Evolutionary conservation across 2,329 filamentous ascomycete genomes (phyloP), one percentile per base, ranked within the genome.

Genomic region (Zymoseptoria ardabiliae): DNA sequence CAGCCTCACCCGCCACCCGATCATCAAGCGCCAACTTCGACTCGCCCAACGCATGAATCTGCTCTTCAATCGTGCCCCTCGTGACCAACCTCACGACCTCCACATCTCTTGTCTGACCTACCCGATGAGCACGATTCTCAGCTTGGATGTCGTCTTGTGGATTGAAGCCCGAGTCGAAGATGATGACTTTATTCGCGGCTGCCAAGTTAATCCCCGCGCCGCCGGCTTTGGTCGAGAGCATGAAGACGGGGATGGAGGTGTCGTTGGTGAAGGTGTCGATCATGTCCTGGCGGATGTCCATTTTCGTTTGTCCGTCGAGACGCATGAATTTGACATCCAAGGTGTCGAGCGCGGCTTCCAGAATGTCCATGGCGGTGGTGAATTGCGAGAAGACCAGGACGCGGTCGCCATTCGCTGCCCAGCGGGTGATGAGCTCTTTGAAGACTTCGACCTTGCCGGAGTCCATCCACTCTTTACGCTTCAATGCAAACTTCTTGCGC

Each of bases 81-180:
- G 89, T 89, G 57, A 99, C 88, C 1, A 99, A 81, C 28, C 91
- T 82, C 49, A 96, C 85, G 49, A 99, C 89, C 72, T 99, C 93
- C 1, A 99, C 94, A 41, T 93, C 88, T 17, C 90, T 81, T 28
- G 84, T 92, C 78, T 99, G 94, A 0, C 94, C 94, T 8, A 99
- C 90, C 13, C 94, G 88, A 75, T 99, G 94, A 0, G 94, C 94
- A 19, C 94, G 87, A 73, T 99, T 97, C 78, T 97, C 94, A 0
- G 94, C 94, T 73, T 99, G 94, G n/a, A 96, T 86, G 71, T 99
- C 94, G 67, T 97, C 93, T 72, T 99, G 94, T 0, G 94, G 94
- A 68, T 99, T 99, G 77, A 97, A 96, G n/a, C 87, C 90, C 64
- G 89, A 89, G 74, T 99, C 94, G 72, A 97, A 97, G 69, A 99